Percentiles rank a stretch among this genome's conserved stretches.
These are phyloP conservation scores for Magnusiomyces sp. DNA, from an alignment of 1,139 yeast genomes.

Conservation along the genomic window DNA sequence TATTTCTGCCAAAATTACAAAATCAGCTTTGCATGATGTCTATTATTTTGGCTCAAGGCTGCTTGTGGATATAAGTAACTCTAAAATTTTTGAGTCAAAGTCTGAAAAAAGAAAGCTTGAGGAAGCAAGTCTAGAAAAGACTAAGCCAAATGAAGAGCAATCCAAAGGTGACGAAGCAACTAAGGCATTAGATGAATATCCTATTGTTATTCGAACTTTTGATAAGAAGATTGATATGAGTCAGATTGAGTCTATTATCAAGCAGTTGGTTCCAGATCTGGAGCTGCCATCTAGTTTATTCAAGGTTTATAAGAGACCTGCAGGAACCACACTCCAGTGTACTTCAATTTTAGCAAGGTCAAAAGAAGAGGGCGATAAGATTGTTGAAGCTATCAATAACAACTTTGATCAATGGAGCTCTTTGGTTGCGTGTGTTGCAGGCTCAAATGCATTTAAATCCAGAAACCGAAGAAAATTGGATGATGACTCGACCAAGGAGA, in stretches of 20 bases:
- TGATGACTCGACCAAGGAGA: no score
- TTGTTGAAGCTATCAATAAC: background rate
- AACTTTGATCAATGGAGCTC: background rate
- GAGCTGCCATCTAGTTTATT: background rate
- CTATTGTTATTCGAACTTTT: slow-evolving; percentile 3
- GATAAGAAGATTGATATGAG: background rate
- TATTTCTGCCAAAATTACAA: background rate
- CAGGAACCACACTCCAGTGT: slow-evolving; percentile 1
- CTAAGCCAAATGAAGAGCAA: no score
- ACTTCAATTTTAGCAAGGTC: background rate
- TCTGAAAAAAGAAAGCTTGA: no score
- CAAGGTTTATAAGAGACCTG: background rate
- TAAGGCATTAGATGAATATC: background rate
- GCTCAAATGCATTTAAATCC: background rate
- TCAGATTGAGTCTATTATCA: background rate
- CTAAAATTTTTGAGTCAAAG: no score
- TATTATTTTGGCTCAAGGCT: background rate
- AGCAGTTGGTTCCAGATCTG: background rate
- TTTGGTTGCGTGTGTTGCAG: slow-evolving; percentile 4
- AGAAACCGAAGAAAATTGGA: background rate
- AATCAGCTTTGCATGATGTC: slow-evolving; percentile 1
- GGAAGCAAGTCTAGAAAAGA: no score
- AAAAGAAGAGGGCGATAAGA: background rate
- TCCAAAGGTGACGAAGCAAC: background rate
- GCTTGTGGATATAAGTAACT: background rate